Evolutionary conservation across 179 eudicot genomes (phyloP), one percentile per base, ranked within the genome.

Genomic region (Pouteria campechiana): DNA sequence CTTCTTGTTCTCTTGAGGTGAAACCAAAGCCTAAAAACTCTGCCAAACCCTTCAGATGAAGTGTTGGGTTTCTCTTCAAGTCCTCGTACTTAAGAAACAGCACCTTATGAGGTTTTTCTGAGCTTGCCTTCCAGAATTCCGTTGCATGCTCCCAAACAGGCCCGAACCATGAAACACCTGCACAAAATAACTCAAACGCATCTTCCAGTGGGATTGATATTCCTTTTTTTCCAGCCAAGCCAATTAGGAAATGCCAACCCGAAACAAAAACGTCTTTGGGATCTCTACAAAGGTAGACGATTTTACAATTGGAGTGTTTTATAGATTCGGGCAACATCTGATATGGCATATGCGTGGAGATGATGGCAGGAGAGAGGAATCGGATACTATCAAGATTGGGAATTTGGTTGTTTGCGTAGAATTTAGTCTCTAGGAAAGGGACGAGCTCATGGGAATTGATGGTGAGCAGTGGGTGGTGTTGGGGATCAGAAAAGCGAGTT

Each of bases 21-120:
- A 82, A 67, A 0, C 70, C 64, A 9, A 6, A 54, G 10, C 78
- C 81, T 30, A 78, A 48, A 29, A 82, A 82, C 28, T 49, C 40
- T 2, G 74, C 93, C 34, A 82, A 7, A 47, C 37, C 75, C 69
- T 46, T 72, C 18, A 75, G n/a, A 3, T 68, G 52, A 32, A 45
- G 14, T 7, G 20, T 13, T 2, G 52, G 17, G 20, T 76, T 60
- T 8, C 14, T 47, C 44, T 72, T 77, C 70, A 74, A 32, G 3
- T 77, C 77, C 54, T 81, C 92, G 21, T 77, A 81, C 57, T 57
- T 71, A 30, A 81, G 27, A 31, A 77, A 77, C 73, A 81, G 52
- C 16, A 81, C 77, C 45, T 65, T 71, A 22, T 68, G 19, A 8
- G 81, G 79, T 16, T 38, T 15, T 22, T 46, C 54, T 10, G 27